Evolutionary conservation across 2,329 filamentous ascomycete species (phyloP).

Genomic region (Hypocrella siamensis): DNA sequence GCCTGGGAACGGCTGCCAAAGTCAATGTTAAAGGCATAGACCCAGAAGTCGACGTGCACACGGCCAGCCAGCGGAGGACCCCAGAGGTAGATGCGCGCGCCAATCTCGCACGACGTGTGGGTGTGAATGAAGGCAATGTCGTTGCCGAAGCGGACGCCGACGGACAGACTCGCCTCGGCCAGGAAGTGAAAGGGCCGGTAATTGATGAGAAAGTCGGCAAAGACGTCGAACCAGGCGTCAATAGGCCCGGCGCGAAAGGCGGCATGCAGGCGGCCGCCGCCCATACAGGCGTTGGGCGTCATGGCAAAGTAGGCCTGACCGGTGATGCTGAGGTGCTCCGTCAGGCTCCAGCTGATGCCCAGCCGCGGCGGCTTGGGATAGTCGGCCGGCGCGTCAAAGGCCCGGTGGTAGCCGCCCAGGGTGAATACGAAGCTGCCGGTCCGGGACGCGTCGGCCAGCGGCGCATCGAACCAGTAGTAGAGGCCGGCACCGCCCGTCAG

Average conservation of each 20-base stretch:
- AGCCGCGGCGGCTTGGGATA: conserved; percentile 23
- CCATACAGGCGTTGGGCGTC: conserved; percentile 27
- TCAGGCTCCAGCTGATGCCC: conserved; percentile 19
- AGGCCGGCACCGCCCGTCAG: conserved; percentile 26
- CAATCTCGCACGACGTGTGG: conserved; percentile 8
- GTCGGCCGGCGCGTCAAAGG: conserved; percentile 14
- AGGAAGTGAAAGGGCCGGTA: conserved; percentile 22
- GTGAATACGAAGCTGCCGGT: conserved; percentile 27
- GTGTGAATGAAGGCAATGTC: conserved; percentile 12
- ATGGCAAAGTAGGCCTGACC: conserved; percentile 30
- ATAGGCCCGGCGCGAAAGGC: conserved; percentile 15
- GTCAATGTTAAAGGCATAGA: conserved; percentile 11
- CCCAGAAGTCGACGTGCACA: conserved; percentile 11
- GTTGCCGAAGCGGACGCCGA: conserved; percentile 12
- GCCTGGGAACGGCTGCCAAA: conserved; percentile 12
- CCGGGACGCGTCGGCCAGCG: conserved; percentile 5
- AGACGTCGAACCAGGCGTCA: conserved; percentile 22
- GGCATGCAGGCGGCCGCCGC: conserved; percentile 18
- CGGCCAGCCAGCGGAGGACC: conserved; percentile 9
- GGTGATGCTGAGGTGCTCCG: conserved; percentile 14
- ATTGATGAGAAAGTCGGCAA: conserved; percentile 23
- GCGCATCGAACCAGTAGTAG: conserved; percentile 19
- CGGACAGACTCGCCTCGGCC: conserved; percentile 9
- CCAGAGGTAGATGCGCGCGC: conserved; percentile 6
- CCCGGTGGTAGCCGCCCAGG: conserved; percentile 27